Percentiles rank a stretch among this genome's conserved stretches.
These are phyloP conservation scores for Pythium scleroteichum DNA, from an alignment of 352 stramenopile species.

Conservation along the genomic window DNA sequence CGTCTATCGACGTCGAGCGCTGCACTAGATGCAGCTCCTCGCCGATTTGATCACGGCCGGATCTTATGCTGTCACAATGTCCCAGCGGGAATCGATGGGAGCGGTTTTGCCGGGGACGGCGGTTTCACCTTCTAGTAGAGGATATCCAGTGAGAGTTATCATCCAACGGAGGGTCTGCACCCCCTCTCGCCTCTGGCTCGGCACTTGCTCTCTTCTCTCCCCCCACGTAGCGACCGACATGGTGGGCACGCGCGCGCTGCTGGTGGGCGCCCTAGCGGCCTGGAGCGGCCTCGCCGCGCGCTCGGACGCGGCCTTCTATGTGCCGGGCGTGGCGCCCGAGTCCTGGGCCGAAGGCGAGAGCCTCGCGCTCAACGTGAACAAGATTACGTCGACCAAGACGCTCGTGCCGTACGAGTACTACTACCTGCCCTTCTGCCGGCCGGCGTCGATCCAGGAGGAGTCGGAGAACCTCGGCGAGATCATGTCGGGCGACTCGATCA, in stretches of 20 bases:
- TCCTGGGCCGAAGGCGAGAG: conserved; percentile 80
- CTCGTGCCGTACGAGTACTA: conserved; percentile 99
- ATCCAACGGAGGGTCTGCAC: conserved; percentile 2
- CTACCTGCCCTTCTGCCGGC: conserved; percentile 94
- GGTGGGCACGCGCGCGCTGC: conserved; percentile 23
- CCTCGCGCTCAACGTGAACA: conserved; percentile 96
- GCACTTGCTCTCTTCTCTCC: conserved; percentile 22
- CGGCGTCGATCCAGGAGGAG: conserved; percentile 77
- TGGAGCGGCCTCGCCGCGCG: conserved; percentile 3
- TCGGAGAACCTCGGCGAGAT: conserved; percentile 93
- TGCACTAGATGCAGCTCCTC: background rate
- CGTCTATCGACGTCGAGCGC: background rate
- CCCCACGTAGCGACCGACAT: conserved; percentile 19
- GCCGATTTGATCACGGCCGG: too few species aligned
- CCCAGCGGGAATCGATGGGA: too few species aligned
- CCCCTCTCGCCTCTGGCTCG: background rate
- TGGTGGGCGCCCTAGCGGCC: conserved; percentile 12
- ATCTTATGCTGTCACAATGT: too few species aligned
- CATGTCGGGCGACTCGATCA: conserved; percentile 90
- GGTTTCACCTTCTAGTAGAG: conserved; percentile 9
- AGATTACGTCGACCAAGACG: conserved; percentile 98
- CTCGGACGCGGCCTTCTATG: conserved; percentile 75
- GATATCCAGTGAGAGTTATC: conserved; percentile 4
- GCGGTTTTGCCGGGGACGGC: too few species aligned
- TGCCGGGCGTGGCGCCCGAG: conserved; percentile 83